These are phyloP conservation scores for Xanthoparmelia taractica DNA, from an alignment of 495 filamentous ascomycete genomes.

Conservation along the genomic window DNA sequence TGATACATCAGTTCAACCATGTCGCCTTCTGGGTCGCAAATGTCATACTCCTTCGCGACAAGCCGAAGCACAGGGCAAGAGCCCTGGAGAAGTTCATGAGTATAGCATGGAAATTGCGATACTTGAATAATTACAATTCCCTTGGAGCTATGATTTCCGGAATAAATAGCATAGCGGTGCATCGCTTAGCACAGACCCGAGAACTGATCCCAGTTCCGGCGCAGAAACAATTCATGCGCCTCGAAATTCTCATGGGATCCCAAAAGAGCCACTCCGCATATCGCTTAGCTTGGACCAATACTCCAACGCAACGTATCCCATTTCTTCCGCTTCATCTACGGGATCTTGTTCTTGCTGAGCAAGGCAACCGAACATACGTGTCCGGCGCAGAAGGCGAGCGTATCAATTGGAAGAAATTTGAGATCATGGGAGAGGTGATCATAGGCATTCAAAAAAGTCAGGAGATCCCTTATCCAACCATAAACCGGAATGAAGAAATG, in stretches of 20 bases:
- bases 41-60: conserved; percentile 86
- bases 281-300: conserved; percentile 93
- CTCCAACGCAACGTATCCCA: conserved; percentile 78
- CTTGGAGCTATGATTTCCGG: conserved; percentile 89
- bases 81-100: conserved; percentile 92
- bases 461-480: conserved; percentile 67
- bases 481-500: conserved; percentile 57
- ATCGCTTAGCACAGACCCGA: conserved; percentile 75
- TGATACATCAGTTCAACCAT: conserved; percentile 95
- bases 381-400: conserved; percentile 59
- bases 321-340: conserved; percentile 87
- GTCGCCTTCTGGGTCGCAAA: conserved; percentile 85
- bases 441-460: conserved; percentile 86
- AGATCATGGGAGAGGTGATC: conserved; percentile 88
- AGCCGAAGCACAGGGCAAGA: conserved; percentile 86
- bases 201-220: conserved; percentile 61
- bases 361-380: conserved; percentile 84
- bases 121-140: conserved; percentile 94
- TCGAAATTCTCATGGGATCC: conserved; percentile 87
- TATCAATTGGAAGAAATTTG: conserved; percentile 98
- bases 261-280: conserved; percentile 90
- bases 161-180: conserved; percentile 79
- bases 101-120: conserved; percentile 71
- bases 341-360: conserved; percentile 84
- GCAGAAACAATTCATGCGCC: conserved; percentile 75